Evolutionary conservation across 441 rosid genomes (phyloP).

Genomic region (Theobroma grandiflorum): DNA sequence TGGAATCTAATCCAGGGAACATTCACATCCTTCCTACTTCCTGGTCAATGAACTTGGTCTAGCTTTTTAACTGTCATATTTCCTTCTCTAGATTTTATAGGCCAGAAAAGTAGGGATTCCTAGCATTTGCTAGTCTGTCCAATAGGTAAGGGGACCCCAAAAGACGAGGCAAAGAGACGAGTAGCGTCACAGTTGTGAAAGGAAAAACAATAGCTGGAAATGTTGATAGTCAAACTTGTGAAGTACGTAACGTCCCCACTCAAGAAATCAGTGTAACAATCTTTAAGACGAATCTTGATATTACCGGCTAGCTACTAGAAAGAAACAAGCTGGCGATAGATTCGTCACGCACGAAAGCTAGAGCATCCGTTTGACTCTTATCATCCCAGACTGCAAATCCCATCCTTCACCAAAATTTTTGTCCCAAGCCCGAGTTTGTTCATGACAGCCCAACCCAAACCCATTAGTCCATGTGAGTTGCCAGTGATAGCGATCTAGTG

Average conservation of each 20-base stretch:
- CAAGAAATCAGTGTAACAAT: not conserved
- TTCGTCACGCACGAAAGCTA: not conserved
- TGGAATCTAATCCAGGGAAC: not conserved
- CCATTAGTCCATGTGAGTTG: too few relatives aligned
- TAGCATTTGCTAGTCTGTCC: not conserved
- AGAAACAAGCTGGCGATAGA: slow-evolving; percentile 12
- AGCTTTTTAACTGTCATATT: not conserved
- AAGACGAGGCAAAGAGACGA: not conserved
- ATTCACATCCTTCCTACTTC: not conserved
- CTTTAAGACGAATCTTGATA: not conserved
- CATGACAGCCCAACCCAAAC: not conserved
- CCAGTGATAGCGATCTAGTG: too few relatives aligned
- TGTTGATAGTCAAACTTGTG: not conserved
- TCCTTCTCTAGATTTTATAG: not conserved
- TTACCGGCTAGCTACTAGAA: not conserved
- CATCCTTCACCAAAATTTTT: not conserved
- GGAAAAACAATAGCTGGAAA: not conserved
- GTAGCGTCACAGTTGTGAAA: not conserved
- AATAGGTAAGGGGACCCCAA: not conserved
- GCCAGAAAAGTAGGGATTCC: not conserved
- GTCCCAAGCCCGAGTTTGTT: not conserved
- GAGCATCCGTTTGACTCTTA: not conserved
- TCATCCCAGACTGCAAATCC: not conserved
- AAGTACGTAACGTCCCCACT: not conserved
- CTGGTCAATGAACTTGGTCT: not conserved